Percentiles rank a stretch among this genome's conserved stretches.
phyloP scores from a whole-genome alignment of 257 asterid genomes.

The Cynanchum wilfordii region DNA sequence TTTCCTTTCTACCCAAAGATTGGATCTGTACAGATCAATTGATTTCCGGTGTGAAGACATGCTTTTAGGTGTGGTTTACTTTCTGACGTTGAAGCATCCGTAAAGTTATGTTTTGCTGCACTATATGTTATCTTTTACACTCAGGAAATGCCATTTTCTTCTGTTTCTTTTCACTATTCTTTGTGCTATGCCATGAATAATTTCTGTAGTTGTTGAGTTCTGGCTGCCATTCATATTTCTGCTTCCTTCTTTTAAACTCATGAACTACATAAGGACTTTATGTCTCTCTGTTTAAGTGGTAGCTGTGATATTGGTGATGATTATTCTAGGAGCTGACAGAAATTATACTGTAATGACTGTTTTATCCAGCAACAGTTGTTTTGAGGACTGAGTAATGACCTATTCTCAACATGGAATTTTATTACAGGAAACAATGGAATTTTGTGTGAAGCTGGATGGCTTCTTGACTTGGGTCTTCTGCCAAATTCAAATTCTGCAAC shows the following conservation, averaged over 20 bases:
- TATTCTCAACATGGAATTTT: slow-evolving; percentile 7
- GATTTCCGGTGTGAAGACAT: slow-evolving; percentile 94
- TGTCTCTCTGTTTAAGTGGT: background rate
- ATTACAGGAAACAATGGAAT: slow-evolving; percentile 57
- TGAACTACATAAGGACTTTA: background rate
- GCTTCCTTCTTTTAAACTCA: background rate
- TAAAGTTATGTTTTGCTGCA: background rate
- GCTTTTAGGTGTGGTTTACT: slow-evolving; percentile 55
- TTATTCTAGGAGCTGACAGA: background rate
- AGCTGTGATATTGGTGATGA: background rate
- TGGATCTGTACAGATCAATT: slow-evolving; percentile 82
- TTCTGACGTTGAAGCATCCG: background rate
- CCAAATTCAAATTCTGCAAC: slow-evolving; percentile 87
- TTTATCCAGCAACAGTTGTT: background rate
- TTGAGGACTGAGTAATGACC: background rate
- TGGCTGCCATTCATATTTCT: background rate
- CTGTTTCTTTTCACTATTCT: background rate
- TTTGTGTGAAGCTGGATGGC: slow-evolving; percentile 82
- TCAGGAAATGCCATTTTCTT: background rate
- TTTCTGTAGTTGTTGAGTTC: background rate
- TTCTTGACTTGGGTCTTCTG: slow-evolving; percentile 81
- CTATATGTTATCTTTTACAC: background rate
- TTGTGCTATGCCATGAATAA: background rate
- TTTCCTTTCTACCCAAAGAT: slow-evolving; percentile 79
- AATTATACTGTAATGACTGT: background rate